phyloP scores from a whole-genome alignment of 371 early-diverging fungal genomes.

The Thermomucor indicae-seudaticae region DNA sequence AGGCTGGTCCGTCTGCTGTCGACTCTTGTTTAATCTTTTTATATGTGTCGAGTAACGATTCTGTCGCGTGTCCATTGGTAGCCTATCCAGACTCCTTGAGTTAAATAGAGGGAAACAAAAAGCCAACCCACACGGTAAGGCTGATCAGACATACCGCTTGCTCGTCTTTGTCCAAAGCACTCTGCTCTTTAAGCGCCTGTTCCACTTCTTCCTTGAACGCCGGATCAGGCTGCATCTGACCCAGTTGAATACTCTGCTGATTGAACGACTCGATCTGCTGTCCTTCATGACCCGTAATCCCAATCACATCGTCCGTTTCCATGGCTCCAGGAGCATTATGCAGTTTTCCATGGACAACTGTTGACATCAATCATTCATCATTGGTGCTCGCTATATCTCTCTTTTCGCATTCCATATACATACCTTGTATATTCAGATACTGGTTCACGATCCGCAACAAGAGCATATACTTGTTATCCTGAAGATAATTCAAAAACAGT shows the following conservation, averaged over 20 bases:
- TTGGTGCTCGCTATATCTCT: neutral
- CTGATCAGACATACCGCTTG: neutral
- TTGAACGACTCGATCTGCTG: conserved; percentile 82
- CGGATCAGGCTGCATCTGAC: conserved; percentile 28
- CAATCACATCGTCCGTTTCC: conserved; percentile 60
- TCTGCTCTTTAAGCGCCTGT: conserved; percentile 29
- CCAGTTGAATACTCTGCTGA: conserved; percentile 45
- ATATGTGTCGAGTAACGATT: conserved; percentile 37
- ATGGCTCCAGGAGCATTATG: conserved; percentile 24
- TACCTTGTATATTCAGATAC: conserved; percentile 84
- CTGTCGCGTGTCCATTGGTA: conserved; percentile 15
- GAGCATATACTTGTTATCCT: conserved; percentile 86
- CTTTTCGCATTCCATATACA: neutral
- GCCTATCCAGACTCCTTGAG: conserved; percentile 2
- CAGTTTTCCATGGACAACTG: conserved; percentile 23
- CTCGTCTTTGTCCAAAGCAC: conserved; percentile 14
- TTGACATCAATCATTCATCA: too few relatives aligned
- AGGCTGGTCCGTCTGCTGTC: conserved; percentile 35
- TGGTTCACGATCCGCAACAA: conserved; percentile 94
- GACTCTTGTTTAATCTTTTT: conserved; percentile 33
- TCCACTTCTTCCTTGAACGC: conserved; percentile 39
- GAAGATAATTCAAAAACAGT: conserved; percentile 89
- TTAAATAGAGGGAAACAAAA: neutral
- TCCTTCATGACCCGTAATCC: conserved; percentile 75
- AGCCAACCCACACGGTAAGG: neutral